A percentile compares a stretch with the other conserved stretches of the same genome.
Conservation (phyloP, 2,329 filamentous ascomycete genomes). For the Colletotrichum sp. region DNA sequence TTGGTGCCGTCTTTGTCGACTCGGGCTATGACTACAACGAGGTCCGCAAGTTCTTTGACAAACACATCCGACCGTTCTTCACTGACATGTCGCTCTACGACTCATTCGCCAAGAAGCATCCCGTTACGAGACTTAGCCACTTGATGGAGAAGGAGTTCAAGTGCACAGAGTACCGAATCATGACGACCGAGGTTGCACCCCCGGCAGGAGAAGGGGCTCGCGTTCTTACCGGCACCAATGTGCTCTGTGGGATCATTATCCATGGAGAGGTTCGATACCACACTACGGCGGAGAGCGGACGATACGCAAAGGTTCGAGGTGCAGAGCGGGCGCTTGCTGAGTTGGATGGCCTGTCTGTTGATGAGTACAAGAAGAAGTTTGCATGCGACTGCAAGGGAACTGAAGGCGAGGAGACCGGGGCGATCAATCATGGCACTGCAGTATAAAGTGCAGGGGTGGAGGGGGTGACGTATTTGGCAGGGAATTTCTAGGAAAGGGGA, state of each 20-base stretch:
- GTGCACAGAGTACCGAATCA: slow-evolving; percentile 65
- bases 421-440: neutral
- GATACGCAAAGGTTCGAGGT: slow-evolving; percentile 75
- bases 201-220: slow-evolving; percentile 43
- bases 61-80: slow-evolving; percentile 79
- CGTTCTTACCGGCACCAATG: slow-evolving; percentile 49
- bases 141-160: slow-evolving; percentile 68
- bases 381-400: slow-evolving; percentile 65
- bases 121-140: slow-evolving; percentile 74
- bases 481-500: neutral
- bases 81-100: slow-evolving; percentile 88
- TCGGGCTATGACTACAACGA: slow-evolving; percentile 76
- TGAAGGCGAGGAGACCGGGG: slow-evolving; percentile 10
- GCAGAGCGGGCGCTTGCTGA: slow-evolving; percentile 62
- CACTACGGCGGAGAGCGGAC: slow-evolving; percentile 64
- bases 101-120: slow-evolving; percentile 84
- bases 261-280: slow-evolving; percentile 73
- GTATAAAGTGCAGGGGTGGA: neutral
- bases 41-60: slow-evolving; percentile 79
- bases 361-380: slow-evolving; percentile 65
- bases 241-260: slow-evolving; percentile 77
- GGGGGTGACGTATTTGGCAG: neutral
- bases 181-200: slow-evolving; percentile 54
- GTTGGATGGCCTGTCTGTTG: slow-evolving; percentile 48
- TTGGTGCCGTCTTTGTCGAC: slow-evolving; percentile 93